phyloP scores from a whole-genome alignment of 2,329 filamentous ascomycete genomes.

The Camillea tinctor region DNA sequence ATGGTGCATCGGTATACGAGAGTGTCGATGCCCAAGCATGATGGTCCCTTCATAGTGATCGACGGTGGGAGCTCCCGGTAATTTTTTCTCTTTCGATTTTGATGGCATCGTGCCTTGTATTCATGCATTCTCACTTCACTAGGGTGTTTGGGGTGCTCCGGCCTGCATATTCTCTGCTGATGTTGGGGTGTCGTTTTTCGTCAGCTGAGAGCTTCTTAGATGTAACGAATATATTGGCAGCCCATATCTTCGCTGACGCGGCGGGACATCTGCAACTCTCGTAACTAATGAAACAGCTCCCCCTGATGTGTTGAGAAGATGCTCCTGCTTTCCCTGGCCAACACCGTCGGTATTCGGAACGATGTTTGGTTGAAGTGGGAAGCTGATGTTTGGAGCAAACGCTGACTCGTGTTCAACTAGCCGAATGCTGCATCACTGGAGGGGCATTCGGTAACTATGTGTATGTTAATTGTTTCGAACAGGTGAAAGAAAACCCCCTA shows the following conservation, averaged over 20 bases:
- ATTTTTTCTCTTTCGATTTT: background rate
- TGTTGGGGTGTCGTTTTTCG: too few relatives aligned
- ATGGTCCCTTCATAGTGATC: background rate
- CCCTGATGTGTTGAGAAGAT: too few relatives aligned
- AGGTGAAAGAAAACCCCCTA: too few relatives aligned
- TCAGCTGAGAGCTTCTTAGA: too few relatives aligned
- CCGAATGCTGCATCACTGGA: background rate
- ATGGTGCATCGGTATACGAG: background rate
- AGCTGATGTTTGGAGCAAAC: background rate
- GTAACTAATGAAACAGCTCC: too few relatives aligned
- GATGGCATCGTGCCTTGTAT: too few relatives aligned
- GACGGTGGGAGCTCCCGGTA: background rate
- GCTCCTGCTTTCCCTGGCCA: background rate
- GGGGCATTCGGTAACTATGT: background rate
- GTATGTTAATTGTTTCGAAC: background rate
- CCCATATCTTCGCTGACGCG: too few relatives aligned
- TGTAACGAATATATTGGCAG: too few relatives aligned
- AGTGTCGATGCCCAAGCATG: background rate
- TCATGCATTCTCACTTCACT: background rate
- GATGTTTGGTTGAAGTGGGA: background rate
- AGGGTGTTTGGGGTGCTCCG: too few relatives aligned
- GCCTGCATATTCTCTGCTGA: too few relatives aligned
- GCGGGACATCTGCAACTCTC: too few relatives aligned
- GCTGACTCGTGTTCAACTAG: background rate
- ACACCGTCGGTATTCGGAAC: background rate